Evolutionary conservation across 805 yeast species (phyloP).

Genomic region (Saturnispora besseyi): DNA sequence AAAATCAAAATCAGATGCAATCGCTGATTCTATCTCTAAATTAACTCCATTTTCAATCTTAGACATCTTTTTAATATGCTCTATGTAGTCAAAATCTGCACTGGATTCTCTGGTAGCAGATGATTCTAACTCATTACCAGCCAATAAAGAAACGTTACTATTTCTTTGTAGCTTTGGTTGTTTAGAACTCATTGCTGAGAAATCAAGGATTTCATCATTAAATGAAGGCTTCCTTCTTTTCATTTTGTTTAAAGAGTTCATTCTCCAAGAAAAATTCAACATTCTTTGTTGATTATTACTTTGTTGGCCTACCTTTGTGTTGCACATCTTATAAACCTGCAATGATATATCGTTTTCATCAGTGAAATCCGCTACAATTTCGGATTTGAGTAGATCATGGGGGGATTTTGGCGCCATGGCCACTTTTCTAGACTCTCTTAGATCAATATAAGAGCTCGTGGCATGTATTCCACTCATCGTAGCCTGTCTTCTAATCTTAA

Average conservation of each 20-base stretch:
- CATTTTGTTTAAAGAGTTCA: conserved; percentile 25
- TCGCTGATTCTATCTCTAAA: conserved; percentile 13
- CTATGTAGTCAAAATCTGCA: conserved; percentile 27
- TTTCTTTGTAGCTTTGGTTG: conserved; percentile 1
- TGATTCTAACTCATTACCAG: neutral
- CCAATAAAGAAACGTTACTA: neutral
- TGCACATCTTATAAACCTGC: conserved; percentile 30
- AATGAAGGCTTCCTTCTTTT: conserved; percentile 12
- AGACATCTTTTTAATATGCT: conserved; percentile 30
- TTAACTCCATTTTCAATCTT: conserved; percentile 28
- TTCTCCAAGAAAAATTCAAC: conserved; percentile 29
- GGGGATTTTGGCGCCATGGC: neutral
- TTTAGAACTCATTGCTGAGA: conserved; percentile 2
- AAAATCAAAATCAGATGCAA: conserved; percentile 5
- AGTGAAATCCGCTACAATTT: conserved; percentile 23
- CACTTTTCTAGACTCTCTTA: neutral
- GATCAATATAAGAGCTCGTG: neutral
- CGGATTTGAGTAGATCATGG: conserved; percentile 12
- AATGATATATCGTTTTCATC: conserved; percentile 24
- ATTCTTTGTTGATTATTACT: conserved; percentile 24
- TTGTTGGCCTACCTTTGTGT: conserved; percentile 26
- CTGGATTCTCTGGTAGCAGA: neutral
- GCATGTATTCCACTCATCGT: neutral
- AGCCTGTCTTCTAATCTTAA: neutral
- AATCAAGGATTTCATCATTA: conserved; percentile 8